phyloP scores from a whole-genome alignment of 2,329 filamentous ascomycete genomes.

The Hypomyces perniciosus region DNA sequence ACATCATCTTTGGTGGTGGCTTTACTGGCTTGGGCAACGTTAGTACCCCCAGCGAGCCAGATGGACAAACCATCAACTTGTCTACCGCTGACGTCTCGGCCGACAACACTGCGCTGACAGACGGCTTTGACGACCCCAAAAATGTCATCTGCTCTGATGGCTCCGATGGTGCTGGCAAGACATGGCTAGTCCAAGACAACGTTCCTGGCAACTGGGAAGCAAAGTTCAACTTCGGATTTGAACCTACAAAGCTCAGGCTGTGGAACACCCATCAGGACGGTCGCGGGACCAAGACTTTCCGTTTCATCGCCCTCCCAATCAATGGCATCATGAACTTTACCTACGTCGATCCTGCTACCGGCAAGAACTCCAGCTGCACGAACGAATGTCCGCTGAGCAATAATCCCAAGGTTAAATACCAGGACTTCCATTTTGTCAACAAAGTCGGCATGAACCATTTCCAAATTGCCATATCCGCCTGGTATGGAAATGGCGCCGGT shows the following conservation, averaged over 20 bases:
- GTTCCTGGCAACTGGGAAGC: conserved; percentile 78
- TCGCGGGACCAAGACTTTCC: conserved; percentile 81
- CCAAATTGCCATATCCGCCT: conserved; percentile 76
- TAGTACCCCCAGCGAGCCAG: conserved; percentile 58
- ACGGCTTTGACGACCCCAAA: conserved; percentile 66
- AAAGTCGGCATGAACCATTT: conserved; percentile 81
- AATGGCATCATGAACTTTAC: conserved; percentile 95
- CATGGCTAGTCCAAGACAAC: conserved; percentile 71
- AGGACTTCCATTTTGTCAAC: conserved; percentile 92
- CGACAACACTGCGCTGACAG: conserved; percentile 52
- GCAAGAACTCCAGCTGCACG: conserved; percentile 66
- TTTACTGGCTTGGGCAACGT: conserved; percentile 87
- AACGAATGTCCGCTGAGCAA: conserved; percentile 77
- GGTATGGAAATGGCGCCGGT: conserved; percentile 81
- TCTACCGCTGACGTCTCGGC: conserved; percentile 68
- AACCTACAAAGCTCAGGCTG: conserved; percentile 78
- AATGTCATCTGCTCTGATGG: conserved; percentile 74
- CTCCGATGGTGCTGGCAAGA: conserved; percentile 63
- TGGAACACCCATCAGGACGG: conserved; percentile 83
- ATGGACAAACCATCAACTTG: conserved; percentile 79
- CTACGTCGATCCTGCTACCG: conserved; percentile 70
- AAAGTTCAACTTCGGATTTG: conserved; percentile 74
- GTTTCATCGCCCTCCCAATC: conserved; percentile 77
- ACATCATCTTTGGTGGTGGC: conserved; percentile 85
- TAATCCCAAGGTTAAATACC: conserved; percentile 58